phyloP scores from a whole-genome alignment of 179 eudicot genomes.

The Silene noctiflora region DNA sequence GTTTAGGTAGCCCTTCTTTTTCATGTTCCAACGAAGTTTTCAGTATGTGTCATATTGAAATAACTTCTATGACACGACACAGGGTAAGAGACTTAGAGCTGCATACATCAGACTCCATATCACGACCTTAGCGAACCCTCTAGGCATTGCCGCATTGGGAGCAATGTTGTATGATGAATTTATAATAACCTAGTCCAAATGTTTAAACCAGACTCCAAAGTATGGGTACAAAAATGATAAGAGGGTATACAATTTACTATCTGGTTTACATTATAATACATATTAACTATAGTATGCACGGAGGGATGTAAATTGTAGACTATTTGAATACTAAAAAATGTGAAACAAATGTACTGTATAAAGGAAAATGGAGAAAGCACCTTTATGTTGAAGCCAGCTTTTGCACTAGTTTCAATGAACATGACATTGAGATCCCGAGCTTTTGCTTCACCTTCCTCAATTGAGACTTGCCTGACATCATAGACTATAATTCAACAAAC shows the following conservation, averaged over 20 bases:
- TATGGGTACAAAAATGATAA: background rate
- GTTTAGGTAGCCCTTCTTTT: no score
- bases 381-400: slow-evolving; percentile 74
- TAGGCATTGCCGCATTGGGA: background rate
- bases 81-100: background rate
- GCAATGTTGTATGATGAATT: slow-evolving; percentile 3
- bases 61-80: background rate
- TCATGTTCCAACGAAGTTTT: no score
- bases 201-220: background rate
- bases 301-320: background rate
- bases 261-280: background rate
- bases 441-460: slow-evolving; percentile 80
- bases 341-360: background rate
- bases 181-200: background rate
- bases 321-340: background rate
- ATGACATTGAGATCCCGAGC: slow-evolving; percentile 68
- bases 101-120: background rate
- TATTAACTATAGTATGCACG: background rate
- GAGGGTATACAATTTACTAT: background rate
- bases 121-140: background rate
- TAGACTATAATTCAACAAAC: slow-evolving; percentile 4
- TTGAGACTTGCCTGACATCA: slow-evolving; percentile 64
- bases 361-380: slow-evolving; percentile 26
- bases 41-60: no score
- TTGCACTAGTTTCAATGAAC: slow-evolving; percentile 80